These are phyloP conservation scores for Sisymbrium altissimum DNA, from an alignment of 345 rosid species.

Conservation along the genomic window DNA sequence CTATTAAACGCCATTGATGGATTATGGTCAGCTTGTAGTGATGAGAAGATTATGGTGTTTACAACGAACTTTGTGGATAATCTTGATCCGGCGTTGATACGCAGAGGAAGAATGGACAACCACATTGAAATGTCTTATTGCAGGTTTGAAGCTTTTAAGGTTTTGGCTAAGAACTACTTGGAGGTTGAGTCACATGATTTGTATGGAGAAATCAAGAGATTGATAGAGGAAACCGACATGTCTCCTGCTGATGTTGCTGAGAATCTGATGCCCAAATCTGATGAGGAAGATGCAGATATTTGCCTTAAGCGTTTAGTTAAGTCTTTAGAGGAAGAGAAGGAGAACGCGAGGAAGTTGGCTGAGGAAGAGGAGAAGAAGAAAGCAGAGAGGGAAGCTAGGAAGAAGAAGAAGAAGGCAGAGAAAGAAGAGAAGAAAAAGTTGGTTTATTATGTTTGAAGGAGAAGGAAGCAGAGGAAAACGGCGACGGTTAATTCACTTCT, in stretches of 20 bases:
- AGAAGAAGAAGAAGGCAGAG: not conserved
- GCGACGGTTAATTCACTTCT: not conserved
- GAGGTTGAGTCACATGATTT: constrained; percentile 29
- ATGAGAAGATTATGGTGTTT: constrained; percentile 44
- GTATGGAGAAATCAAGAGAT: constrained; percentile 11
- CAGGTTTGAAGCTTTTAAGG: constrained; percentile 42
- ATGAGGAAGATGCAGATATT: constrained; percentile 21
- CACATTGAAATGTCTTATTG: constrained; percentile 47
- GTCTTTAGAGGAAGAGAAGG: constrained; percentile 33
- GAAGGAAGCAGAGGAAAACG: too few species aligned
- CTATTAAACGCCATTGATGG: constrained; percentile 49
- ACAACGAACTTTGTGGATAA: constrained; percentile 44
- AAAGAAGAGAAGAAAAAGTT: not conserved
- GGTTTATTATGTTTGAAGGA: too few species aligned
- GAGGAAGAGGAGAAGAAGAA: constrained; percentile 24
- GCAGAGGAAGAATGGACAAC: constrained; percentile 53
- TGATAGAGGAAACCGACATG: constrained; percentile 23
- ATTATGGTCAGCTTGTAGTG: constrained; percentile 49
- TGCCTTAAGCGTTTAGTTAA: constrained; percentile 34
- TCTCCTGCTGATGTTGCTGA: constrained; percentile 47
- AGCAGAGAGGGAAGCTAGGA: not conserved
- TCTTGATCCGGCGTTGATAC: constrained; percentile 45
- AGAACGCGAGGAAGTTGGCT: not conserved
- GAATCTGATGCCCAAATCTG: constrained; percentile 40
- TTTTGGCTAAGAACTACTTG: constrained; percentile 43